Percentiles rank a stretch among this genome's conserved stretches.
Evolutionary conservation across 2,329 filamentous ascomycete species (phyloP).

Genomic region (Kalmusia sp.): DNA sequence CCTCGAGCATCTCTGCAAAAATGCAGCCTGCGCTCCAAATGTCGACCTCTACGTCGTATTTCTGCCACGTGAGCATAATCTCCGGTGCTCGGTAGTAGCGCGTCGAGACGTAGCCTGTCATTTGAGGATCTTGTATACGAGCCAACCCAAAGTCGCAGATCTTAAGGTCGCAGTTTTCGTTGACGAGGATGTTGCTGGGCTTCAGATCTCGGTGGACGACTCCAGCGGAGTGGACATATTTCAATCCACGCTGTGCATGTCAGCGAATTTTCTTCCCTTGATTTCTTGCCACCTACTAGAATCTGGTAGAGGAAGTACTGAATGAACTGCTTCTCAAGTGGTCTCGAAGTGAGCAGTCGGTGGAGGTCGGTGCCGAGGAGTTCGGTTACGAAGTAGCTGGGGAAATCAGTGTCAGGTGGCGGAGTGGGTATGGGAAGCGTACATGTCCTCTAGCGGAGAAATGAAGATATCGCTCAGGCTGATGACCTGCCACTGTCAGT

Average conservation of each 20-base stretch:
- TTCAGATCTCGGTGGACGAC: slow-evolving; percentile 98
- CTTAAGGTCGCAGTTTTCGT: slow-evolving; percentile 99
- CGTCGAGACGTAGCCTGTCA: slow-evolving; percentile 99
- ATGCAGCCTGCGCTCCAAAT: slow-evolving; percentile 99
- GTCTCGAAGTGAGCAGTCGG: slow-evolving; percentile 90
- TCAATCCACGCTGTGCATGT: slow-evolving; percentile 79
- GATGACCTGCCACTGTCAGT: slow-evolving; percentile 70
- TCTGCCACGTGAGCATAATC: slow-evolving; percentile 99
- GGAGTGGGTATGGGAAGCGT: slow-evolving; percentile 45
- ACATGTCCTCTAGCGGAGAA: slow-evolving; percentile 98
- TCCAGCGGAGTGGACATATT: slow-evolving; percentile 98
- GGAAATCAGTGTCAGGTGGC: slow-evolving; percentile 23
- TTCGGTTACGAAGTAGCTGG: slow-evolving; percentile 96
- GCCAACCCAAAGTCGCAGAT: slow-evolving; percentile 99
- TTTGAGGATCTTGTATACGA: slow-evolving; percentile 97
- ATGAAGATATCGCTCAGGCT: slow-evolving; percentile 99
- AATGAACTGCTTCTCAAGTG: slow-evolving; percentile 98
- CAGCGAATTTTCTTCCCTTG: slow-evolving; percentile 49
- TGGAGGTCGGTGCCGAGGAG: slow-evolving; percentile 96
- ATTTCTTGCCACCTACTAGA: slow-evolving; percentile 79
- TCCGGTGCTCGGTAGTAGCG: slow-evolving; percentile 98
- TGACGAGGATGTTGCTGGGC: slow-evolving; percentile 98
- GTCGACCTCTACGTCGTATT: slow-evolving; percentile 98
- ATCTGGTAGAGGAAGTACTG: slow-evolving; percentile 99
- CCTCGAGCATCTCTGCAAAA: slow-evolving; percentile 98